Conservation (phyloP, 2,329 filamentous ascomycete genomes). For the Rhynchosporium agropyri region DNA sequence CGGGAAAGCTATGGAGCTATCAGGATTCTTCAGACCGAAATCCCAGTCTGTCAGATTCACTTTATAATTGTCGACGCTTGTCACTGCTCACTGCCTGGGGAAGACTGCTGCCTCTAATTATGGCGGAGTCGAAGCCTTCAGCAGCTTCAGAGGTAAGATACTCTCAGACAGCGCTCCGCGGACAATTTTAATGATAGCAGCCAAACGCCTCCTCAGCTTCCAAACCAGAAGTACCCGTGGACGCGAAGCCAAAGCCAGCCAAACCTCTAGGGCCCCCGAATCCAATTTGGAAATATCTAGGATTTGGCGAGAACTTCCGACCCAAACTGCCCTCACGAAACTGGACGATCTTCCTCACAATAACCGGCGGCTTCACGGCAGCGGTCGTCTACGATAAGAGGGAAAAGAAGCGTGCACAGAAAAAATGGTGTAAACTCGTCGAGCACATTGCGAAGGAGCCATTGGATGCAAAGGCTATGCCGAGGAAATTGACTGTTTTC, state of each 20-base stretch:
- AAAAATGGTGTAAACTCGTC: conserved; percentile 85
- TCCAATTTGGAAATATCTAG: conserved; percentile 77
- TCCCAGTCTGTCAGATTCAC: background rate
- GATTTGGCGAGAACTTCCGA: conserved; percentile 75
- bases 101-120: conserved; percentile 20
- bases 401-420: conserved; percentile 81
- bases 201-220: conserved; percentile 42
- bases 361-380: conserved; percentile 76
- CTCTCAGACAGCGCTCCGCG: background rate
- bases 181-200: conserved; percentile 12
- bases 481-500: conserved; percentile 83
- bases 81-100: background rate
- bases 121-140: conserved; percentile 37
- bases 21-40: background rate
- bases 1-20: background rate
- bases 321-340: conserved; percentile 89
- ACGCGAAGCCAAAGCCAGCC: conserved; percentile 43
- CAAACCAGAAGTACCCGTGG: conserved; percentile 43
- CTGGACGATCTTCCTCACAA: conserved; percentile 91
- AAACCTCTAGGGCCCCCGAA: conserved; percentile 59
- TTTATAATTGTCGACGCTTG: background rate
- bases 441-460: conserved; percentile 80
- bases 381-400: conserved; percentile 90
- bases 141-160: conserved; percentile 32
- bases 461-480: conserved; percentile 70